Conservation (phyloP, 495 filamentous ascomycete genomes). For the Penicillium canescens region DNA sequence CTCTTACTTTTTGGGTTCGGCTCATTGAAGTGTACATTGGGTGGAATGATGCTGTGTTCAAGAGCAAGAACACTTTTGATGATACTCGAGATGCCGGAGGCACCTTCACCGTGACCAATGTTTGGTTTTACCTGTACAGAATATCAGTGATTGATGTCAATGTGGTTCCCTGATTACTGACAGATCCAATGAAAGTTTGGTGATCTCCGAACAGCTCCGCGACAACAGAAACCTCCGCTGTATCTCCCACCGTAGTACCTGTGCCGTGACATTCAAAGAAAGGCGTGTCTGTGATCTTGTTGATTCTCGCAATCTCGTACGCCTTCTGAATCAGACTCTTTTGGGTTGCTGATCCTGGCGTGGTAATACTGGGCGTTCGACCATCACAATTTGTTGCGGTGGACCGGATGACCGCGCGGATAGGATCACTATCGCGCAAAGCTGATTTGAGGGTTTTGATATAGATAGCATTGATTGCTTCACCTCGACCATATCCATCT, state of each 20-base stretch:
- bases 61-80: slow-evolving; percentile 56
- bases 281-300: slow-evolving; percentile 13
- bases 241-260: slow-evolving; percentile 37
- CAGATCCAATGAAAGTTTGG: slow-evolving; percentile 15
- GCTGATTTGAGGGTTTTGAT: slow-evolving; percentile 33
- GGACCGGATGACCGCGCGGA: slow-evolving; percentile 39
- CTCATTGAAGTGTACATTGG: slow-evolving; percentile 32
- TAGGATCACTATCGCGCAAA: slow-evolving; percentile 29
- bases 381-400: slow-evolving; percentile 38
- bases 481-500: neutral
- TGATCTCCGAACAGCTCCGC: slow-evolving; percentile 28
- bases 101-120: slow-evolving; percentile 52
- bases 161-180: neutral
- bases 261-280: slow-evolving; percentile 23
- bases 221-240: slow-evolving; percentile 42
- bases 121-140: slow-evolving; percentile 39
- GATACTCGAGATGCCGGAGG: slow-evolving; percentile 52
- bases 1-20: neutral
- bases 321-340: slow-evolving; percentile 23
- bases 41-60: slow-evolving; percentile 43
- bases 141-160: slow-evolving; percentile 16
- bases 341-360: slow-evolving; percentile 2
- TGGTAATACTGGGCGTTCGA: neutral
- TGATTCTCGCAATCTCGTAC: slow-evolving; percentile 21
- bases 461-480: slow-evolving; percentile 1